Conservation (phyloP, 2,329 filamentous ascomycete genomes). For the Exserohilum turcica region DNA sequence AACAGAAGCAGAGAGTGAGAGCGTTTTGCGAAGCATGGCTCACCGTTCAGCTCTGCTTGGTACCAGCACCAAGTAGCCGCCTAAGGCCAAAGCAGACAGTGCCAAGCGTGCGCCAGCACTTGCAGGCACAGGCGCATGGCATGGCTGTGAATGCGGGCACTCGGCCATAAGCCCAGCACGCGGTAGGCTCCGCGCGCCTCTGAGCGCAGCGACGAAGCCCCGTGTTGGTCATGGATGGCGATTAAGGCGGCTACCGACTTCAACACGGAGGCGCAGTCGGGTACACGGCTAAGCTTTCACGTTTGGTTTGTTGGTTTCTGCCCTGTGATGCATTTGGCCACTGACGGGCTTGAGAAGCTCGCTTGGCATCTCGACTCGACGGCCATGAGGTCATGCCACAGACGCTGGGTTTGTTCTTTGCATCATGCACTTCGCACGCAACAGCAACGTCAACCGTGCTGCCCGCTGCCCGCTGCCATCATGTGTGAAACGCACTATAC, state of each 20-base stretch:
- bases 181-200: not conserved
- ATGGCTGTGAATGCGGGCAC: conserved; percentile 2
- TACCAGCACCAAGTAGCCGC: not conserved
- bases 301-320: conserved; percentile 7
- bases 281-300: conserved; percentile 8
- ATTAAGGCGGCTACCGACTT: not conserved
- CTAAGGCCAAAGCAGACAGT: not conserved
- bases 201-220: not conserved
- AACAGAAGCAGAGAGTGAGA: not conserved
- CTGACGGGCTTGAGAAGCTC: conserved; percentile 1
- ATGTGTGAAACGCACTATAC: not conserved
- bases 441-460: conserved; percentile 15
- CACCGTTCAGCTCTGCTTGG: conserved; percentile 2
- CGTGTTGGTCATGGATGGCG: conserved; percentile 4
- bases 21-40: not conserved
- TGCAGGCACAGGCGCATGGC: not conserved
- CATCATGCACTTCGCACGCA: conserved; percentile 4
- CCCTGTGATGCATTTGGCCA: conserved; percentile 15
- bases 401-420: not conserved
- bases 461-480: not conserved
- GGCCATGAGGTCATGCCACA: conserved; percentile 15
- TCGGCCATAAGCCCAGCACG: not conserved
- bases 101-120: not conserved
- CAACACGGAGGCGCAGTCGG: conserved; percentile 15
- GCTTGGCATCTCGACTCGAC: conserved; percentile 9